Evolutionary conservation across 768 basidiomycete genomes (phyloP).

Genomic region (Mycena olivaceomarginata): DNA sequence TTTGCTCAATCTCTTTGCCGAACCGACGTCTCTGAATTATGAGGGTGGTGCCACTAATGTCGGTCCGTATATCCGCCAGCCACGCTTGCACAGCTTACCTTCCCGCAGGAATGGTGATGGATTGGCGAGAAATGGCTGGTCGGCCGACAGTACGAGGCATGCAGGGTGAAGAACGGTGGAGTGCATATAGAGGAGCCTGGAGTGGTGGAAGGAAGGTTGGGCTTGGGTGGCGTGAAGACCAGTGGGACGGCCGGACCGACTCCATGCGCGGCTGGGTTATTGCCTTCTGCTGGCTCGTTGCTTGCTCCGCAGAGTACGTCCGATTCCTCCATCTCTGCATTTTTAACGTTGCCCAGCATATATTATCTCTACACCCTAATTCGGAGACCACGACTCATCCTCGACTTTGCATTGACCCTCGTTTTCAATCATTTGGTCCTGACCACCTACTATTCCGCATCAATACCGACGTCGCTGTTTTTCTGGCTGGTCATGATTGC

Average conservation of each 20-base stretch:
- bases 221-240: constrained; percentile 69
- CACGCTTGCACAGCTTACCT: constrained; percentile 9
- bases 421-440: constrained; percentile 94
- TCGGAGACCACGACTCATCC: constrained; percentile 93
- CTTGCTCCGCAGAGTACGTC: constrained; percentile 91
- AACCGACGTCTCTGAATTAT: constrained; percentile 79
- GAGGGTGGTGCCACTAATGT: constrained; percentile 90
- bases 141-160: constrained; percentile 82
- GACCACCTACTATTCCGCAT: constrained; percentile 93
- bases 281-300: constrained; percentile 89
- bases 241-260: constrained; percentile 84
- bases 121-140: constrained; percentile 98
- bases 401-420: constrained; percentile 95
- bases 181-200: constrained; percentile 84
- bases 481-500: constrained; percentile 91
- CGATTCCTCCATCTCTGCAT: constrained; percentile 12
- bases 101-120: constrained; percentile 89
- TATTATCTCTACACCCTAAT: constrained; percentile 92
- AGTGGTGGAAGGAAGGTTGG: constrained; percentile 87
- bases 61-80: constrained; percentile 64
- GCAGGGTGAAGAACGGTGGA: constrained; percentile 80
- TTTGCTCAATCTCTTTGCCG: constrained; percentile 84
- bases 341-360: constrained; percentile 62
- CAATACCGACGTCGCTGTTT: constrained; percentile 92
- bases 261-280: constrained; percentile 93